Base-by-base conservation (phyloP, 164 flowering plant species). In the Macadamia tetraphylla region DNA sequence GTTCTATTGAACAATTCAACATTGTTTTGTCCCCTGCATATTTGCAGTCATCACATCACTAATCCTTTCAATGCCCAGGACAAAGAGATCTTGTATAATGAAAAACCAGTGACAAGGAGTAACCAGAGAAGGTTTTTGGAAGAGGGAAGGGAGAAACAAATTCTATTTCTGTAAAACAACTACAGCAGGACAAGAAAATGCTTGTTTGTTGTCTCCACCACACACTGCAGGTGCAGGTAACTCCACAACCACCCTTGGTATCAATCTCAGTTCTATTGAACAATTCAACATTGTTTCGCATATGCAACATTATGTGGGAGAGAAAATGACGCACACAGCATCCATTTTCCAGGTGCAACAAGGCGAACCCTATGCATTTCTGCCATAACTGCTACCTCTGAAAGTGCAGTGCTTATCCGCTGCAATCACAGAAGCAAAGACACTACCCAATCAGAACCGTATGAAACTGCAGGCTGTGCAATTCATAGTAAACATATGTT, bases 291-390 rank as follows among this genome's bases (percentile, higher is more conserved):
- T 56, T 13, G 23, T 58, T 66, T 80, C 58, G 84, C 81, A 71
- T 72, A 86, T 17, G 92, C 96, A 60, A 91, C 93, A 63, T 78
- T 82, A 71, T 71, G 72, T 1, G 96, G 96, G 29, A 94, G 88
- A 53, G 74, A 63, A 72, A 94, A 94, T 73, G 95, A 90, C 58
- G 97, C 97, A 80, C 96, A 89, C 66, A 94, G 60, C 99, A 92
- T 94, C 94, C 96, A 92, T 78, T 94, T 94, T 64, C 92, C 90
- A 1, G 98, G 97, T 31, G 99, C 96, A 59, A 89, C 99, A 55
- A 77, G 87, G 52, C 96, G 88, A 62, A 94, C 98, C 68, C 82
- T 82, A 42, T 80, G 94, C 87, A 94, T 86, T 66, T 87, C 83
- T 18, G 88, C 88, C 60, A 87, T 80, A 73, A 88, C 80, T 10